Base-by-base conservation (phyloP, 768 basidiomycete genomes). In the Candolleomyces eurysporus region DNA sequence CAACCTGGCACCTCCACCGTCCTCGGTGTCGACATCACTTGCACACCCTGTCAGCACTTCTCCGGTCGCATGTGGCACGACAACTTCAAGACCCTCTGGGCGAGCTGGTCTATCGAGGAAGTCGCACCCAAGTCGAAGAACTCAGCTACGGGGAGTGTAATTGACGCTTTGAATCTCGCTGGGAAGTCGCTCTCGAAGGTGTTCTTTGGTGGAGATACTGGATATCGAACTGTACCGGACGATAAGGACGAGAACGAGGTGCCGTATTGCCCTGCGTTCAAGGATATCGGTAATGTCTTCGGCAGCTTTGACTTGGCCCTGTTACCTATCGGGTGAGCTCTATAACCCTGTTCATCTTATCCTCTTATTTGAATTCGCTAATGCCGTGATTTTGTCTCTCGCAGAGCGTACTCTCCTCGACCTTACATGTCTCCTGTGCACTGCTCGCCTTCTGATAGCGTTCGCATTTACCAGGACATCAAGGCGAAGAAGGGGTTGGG, bases 121-220 rank as follows among this genome's bases (percentile, higher is more conserved):
- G 36, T 36, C 3, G 40, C 40, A 6, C 54, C 54, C 16, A 17
- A 40, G 32, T 42, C 39, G n/a, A 19, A 39, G 39, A n/a, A 31
- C n/a, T 14, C 21, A 9, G n/a, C 49, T 17, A 51, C 49, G 30
- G 49, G 16, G 5, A 61, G 63, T 58, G 63, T 46, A 11, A 59
- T 48, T 3, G 11, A 54, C 14, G 52, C 52, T 16, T 36, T 36
- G 36, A 36, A 36, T 11, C 36, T 54, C 52, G 36, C 11, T 5
- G 36, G 52, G 30, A 42, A 57, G 11, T 49, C 67, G 8, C 64
- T 68, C 1, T 70, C 67, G 5, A 83, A 82, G 57, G 73, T 84
- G 16, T 88, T 75, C 67, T 91, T 91, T 68, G 87, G 76, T 7
- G 90, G 90, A 11, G 90, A 90, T 69, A 92, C 89, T 1, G 88